Evolutionary conservation across 768 basidiomycete genomes (phyloP), one percentile per base, ranked within the genome.

Genomic region (Amanita pallidorosea): DNA sequence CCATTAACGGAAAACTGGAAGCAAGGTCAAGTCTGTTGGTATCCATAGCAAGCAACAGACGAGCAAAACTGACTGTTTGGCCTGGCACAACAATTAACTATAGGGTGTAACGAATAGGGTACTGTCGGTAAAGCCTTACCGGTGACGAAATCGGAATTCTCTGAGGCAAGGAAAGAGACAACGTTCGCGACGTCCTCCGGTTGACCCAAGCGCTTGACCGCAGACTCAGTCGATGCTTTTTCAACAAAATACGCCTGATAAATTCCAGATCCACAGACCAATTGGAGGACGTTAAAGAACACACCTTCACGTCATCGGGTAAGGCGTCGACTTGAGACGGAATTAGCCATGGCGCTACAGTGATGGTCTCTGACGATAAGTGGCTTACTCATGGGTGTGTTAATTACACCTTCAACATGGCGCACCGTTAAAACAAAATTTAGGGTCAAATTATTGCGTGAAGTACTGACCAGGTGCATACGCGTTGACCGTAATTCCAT

Each of bases 401-500:
- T 45, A 25, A 13, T 34, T 17, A 51, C 6, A n/a, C 47, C 18
- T 44, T 15, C 5, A 23, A 12, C 25, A 29, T 5, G 4, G 15
- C 11, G 41, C 18, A 40, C 2, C 20, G 18, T 11, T n/a, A 38
- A 3, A n/a, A 25, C 22, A 1, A 9, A 20, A 42, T 45, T 58
- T 37, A 3, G 52, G 23, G 18, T 22, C n/a, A 42, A 17, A 23
- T 42, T 7, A 47, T 47, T 5, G 13, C 12, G 33, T 33, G 13
- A 33, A 33, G 31, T 33, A 33, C 33, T 9, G 41, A 54, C 70
- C 67, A 15, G 69, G 68, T 7, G 68, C 66, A 45, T 72, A 71
- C 1, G 69, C 65, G 34, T 75, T 74, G 15, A 71, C 70, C 1
- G 67, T 72, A 33, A 74, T 75, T 5, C 58, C 58, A 49, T 72